Conservation (phyloP, 805 yeast species). For the Novakomyces olei region DNA sequence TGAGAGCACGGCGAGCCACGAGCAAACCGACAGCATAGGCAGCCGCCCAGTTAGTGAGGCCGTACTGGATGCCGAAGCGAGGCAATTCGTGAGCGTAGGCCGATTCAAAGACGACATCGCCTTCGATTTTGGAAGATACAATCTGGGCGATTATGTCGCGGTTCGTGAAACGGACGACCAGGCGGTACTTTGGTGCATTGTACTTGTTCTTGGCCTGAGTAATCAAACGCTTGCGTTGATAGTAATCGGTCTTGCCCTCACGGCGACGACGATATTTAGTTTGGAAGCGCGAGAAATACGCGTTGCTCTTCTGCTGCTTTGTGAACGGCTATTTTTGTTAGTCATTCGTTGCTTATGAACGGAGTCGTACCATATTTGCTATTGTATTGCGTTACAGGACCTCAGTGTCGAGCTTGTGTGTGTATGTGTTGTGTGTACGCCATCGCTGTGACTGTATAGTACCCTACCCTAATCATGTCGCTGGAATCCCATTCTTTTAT, state of each 20-base stretch:
- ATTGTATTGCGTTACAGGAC: too few relatives aligned
- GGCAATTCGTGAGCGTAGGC: conserved; percentile 99
- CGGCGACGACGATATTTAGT: conserved; percentile 99
- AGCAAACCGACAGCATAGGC: conserved; percentile 97
- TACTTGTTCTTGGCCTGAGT: conserved; percentile 99
- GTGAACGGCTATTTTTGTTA: conserved; percentile 45
- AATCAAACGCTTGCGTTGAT: conserved; percentile 98
- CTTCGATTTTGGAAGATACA: conserved; percentile 87
- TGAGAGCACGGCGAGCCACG: conserved; percentile 96
- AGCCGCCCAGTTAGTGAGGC: conserved; percentile 99
- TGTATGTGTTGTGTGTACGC: too few relatives aligned
- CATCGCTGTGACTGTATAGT: too few relatives aligned
- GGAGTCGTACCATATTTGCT: too few relatives aligned
- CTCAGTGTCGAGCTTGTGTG: too few relatives aligned
- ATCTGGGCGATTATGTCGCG: conserved; percentile 97
- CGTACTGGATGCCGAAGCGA: conserved; percentile 89
- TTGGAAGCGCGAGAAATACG: conserved; percentile 98
- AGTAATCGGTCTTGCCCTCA: conserved; percentile 99
- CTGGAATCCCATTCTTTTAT: too few relatives aligned
- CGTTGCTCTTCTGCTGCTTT: conserved; percentile 52
- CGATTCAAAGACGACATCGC: conserved; percentile 88
- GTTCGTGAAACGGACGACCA: conserved; percentile 99
- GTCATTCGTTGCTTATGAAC: too few relatives aligned
- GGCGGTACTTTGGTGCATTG: conserved; percentile 98
- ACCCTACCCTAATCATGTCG: too few relatives aligned